These are phyloP conservation scores for Oryza meyeriana DNA, from an alignment of 176 grass and related monocot genomes.

Conservation along the genomic window DNA sequence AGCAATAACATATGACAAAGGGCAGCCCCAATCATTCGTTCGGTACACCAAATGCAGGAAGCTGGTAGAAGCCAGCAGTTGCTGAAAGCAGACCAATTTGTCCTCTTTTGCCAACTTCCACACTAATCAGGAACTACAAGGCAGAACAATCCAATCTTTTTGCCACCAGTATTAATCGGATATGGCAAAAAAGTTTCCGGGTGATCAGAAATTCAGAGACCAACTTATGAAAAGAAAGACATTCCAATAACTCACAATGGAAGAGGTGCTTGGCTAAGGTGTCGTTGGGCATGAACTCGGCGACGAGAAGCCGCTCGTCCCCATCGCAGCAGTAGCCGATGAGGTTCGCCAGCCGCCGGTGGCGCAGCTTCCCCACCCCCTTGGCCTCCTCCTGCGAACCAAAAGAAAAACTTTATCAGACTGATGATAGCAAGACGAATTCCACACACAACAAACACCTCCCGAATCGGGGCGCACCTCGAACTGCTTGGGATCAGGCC, in stretches of 20 bases:
- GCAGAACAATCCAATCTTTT: neutral
- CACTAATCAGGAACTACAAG: neutral
- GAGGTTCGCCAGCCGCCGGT: conserved; percentile 76
- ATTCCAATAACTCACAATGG: conserved; percentile 64
- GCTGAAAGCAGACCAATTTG: neutral
- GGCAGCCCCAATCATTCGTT: conserved; percentile 34
- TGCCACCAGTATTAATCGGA: neutral
- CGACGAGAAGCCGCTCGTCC: conserved; percentile 93
- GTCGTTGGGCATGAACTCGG: conserved; percentile 99
- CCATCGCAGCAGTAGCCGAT: conserved; percentile 99
- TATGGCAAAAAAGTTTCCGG: neutral
- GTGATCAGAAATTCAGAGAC: conserved; percentile 4
- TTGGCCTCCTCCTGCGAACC: conserved; percentile 80
- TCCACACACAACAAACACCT: neutral
- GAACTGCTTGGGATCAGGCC: conserved; percentile 98
- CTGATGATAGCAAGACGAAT: neutral
- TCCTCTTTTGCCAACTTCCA: conserved; percentile 4
- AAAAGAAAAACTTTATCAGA: neutral
- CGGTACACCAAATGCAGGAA: conserved; percentile 43
- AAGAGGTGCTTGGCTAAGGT: conserved; percentile 96
- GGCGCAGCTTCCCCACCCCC: conserved; percentile 83
- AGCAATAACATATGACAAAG: conserved; percentile 1
- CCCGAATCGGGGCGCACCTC: conserved; percentile 46
- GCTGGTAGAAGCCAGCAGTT: conserved; percentile 28
- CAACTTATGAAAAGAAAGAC: neutral